Evolutionary conservation across 1,284 basidiomycete species (phyloP).

Genomic region (Crepidotus sp.): DNA sequence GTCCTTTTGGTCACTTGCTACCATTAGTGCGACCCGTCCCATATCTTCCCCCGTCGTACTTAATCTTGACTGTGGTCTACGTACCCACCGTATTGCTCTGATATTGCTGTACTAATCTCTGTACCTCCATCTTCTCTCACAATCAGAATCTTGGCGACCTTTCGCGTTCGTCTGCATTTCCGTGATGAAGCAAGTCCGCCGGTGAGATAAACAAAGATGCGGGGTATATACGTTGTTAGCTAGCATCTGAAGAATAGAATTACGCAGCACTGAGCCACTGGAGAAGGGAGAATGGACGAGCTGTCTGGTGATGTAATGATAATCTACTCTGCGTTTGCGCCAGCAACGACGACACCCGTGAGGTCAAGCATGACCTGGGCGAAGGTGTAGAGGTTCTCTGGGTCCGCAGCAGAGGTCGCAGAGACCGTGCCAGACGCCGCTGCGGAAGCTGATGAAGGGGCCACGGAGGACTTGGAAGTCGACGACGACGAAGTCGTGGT

Average conservation of each 20-base stretch:
- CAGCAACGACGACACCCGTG: constrained; percentile 9
- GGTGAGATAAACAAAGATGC: not conserved
- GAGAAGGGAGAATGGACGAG: not conserved
- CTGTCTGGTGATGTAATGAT: not conserved
- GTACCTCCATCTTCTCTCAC: not conserved
- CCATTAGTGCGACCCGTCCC: not conserved
- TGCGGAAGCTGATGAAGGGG: constrained; percentile 1
- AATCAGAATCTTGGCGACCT: constrained; percentile 1
- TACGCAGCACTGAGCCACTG: constrained; percentile 1
- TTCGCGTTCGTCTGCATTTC: not conserved
- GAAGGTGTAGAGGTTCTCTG: constrained; percentile 15
- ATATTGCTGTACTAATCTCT: constrained; percentile 2
- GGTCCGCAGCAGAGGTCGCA: constrained; percentile 5
- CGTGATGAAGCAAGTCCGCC: constrained; percentile 3
- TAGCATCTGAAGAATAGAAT: constrained; percentile 10
- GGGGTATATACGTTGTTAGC: constrained; percentile 11
- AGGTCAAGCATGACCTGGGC: constrained; percentile 15
- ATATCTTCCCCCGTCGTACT: not conserved
- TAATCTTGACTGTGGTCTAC: not conserved
- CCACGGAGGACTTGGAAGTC: not conserved
- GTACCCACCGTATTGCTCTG: constrained; percentile 1
- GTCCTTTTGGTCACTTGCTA: constrained; percentile 44
- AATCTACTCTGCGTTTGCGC: constrained; percentile 6
- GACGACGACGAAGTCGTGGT: constrained; percentile 13
- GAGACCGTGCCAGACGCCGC: constrained; percentile 12